Base-by-base conservation (phyloP, 2,329 filamentous ascomycete species). In the Trichoderma sp. region DNA sequence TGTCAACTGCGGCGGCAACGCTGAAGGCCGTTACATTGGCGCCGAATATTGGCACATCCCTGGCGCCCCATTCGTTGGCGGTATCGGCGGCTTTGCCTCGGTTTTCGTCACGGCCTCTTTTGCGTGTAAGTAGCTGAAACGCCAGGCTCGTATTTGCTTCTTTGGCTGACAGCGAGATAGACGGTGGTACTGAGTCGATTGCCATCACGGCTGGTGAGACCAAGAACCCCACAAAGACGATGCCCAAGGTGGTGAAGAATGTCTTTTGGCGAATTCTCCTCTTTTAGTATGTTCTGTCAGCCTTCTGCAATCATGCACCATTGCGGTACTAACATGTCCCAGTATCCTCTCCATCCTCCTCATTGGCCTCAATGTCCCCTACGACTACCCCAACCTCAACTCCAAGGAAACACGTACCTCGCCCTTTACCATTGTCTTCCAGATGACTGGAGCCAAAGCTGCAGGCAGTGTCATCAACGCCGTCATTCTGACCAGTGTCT, bases 201-300 rank as follows among this genome's bases (percentile, higher is more conserved):
- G 89, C 88, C 65, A 89, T 91, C 71, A 91, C 90, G 0, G 89
- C 89, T 1, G 89, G 89, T 57, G 90, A 92, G 78, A 91, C 90
- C 2, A 88, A 87, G 74, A 84, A 91, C 74, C 90, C 90, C 0
- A 84, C 87, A 20, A 85, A 84, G 73, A 90, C 85, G 70, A 81
- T 92, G 39, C 90, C 90, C 1, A 84, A 85, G 3, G 90, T 91
- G 3, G 87, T 91, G 59, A 88, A 88, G 74, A 91, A 91, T 70
- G 88, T 90, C 50, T 90, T 91, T 76, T 91, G 87, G 87, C 85
- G 89, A 6, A 89, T 89, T 68, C 73, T 88, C 4, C 81, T 88
- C 9, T 88, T 89, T 78, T 82, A 82, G 79, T 80, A 75, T 1
- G 78, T 47, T 32, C 28, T 57, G 13, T 30, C n/a, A 34, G 30